These are phyloP conservation scores for Podospora australis DNA, from an alignment of 495 filamentous ascomycete genomes.

Conservation along the genomic window DNA sequence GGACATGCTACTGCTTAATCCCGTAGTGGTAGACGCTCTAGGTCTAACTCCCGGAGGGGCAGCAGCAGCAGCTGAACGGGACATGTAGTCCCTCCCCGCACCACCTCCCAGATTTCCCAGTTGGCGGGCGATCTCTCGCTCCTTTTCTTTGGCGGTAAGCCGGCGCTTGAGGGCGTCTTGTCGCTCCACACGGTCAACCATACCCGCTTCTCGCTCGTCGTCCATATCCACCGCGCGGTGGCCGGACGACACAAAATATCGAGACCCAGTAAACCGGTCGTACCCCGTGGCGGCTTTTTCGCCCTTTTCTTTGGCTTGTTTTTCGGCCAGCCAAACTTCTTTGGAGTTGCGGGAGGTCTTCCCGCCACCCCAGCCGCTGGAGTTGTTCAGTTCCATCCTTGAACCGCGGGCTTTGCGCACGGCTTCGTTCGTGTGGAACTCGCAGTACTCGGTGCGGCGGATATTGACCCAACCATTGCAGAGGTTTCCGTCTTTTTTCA, in stretches of 20 bases:
- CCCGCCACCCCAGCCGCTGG: slow-evolving; percentile 39
- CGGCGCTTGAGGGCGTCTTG: slow-evolving; percentile 64
- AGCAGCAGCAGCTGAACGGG: too few relatives aligned
- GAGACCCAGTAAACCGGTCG: slow-evolving; percentile 51
- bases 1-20: slow-evolving; percentile 6
- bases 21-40: slow-evolving; percentile 7
- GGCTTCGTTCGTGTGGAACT: slow-evolving; percentile 80
- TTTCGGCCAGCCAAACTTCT: slow-evolving; percentile 5
- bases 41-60: too few relatives aligned
- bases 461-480: slow-evolving; percentile 84
- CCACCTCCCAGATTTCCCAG: slow-evolving; percentile 57
- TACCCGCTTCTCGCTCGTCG: slow-evolving; percentile 51
- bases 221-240: slow-evolving; percentile 59
- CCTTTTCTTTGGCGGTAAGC: slow-evolving; percentile 66
- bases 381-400: slow-evolving; percentile 74
- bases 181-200: slow-evolving; percentile 46
- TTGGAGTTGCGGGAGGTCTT: slow-evolving; percentile 27
- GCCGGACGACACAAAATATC: slow-evolving; percentile 48
- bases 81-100: slow-evolving; percentile 73
- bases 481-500: slow-evolving; percentile 73
- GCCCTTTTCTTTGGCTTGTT: slow-evolving; percentile 19
- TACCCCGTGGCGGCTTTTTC: slow-evolving; percentile 45
- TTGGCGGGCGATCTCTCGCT: slow-evolving; percentile 70
- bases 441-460: slow-evolving; percentile 83
- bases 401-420: slow-evolving; percentile 62